Base-by-base conservation (phyloP, 2,329 filamentous ascomycete species). In the Bretziella fagacearum region DNA sequence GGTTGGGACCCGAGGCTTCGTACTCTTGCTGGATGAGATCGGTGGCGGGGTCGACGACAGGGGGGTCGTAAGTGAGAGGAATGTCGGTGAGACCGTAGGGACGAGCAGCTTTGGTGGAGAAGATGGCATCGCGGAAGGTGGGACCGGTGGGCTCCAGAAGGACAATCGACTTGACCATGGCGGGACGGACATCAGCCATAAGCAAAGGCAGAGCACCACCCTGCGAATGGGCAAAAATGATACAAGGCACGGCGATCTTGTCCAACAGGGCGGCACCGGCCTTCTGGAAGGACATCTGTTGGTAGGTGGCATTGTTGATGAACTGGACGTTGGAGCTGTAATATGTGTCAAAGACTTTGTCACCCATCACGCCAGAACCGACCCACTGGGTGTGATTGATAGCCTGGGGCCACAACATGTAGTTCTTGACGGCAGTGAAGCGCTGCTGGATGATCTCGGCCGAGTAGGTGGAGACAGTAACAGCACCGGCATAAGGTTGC, bases 61-160 rank as follows among this genome's bases (percentile, higher is more conserved):
- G 69, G 70, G 1, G 57, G 57, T n/a, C n/a, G 53, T 70, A 74
- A 0, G 62, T 64, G 13, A 75, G 50, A 0, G 68, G 64, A n/a
- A 68, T 62, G 37, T 68, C 62, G 4, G 68, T 64, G 4, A 74
- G 52, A 1, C 69, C 71, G 54, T 62, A 74, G 0, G 59, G 53
- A 2, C 63, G 56, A 2, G 59, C 56, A 1, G 60, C 51, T 0
- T 53, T 54, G 18, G 55, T 60, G n/a, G 56, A 60, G 29, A 66
- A 60, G 25, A 62, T 55, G 7, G 58, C 59, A 11, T 70, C 64
- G 22, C 53, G 58, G 53, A 71, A 72, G 0, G 66, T 68, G 8
- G 69, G 67, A 0, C 68, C 68, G 0, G 58, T 59, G 2, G 68
- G 66, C 54, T 72, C 69, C 2, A 72, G 53, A 0, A 62, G 56